Base-by-base conservation (phyloP, 2,329 filamentous ascomycete species). In the Lachnellula occidentalis region DNA sequence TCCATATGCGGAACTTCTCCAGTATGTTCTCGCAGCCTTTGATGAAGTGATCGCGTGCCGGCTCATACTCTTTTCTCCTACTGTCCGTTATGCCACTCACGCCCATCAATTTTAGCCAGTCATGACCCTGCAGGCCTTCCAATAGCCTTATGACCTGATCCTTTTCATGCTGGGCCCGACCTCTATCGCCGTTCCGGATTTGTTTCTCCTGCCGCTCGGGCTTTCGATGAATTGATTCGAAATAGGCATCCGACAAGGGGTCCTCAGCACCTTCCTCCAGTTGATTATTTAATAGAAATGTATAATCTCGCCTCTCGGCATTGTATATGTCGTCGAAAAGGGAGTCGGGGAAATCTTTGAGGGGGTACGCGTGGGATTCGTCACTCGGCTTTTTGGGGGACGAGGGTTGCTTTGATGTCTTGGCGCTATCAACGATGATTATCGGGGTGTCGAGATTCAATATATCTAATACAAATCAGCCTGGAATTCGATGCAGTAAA, bases 41-140 rank as follows among this genome's bases (percentile, higher is more conserved):
- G 64, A 96, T 87, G 68, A 96, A 95, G 69, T 92, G 85, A 57
- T 86, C 80, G 27, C 94, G 82, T 58, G 94, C 94, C 2, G 87
- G 85, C 70, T 96, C 90, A 70, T 90, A 96, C 31, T 86, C 81
- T 70, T 88, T 94, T 72, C 90, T 92, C 66, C 90, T 89, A 21
- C 83, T 84, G 66, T 96, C 92, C 0, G 90, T 95, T 37, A 66
- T 75, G 19, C 82, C 90, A 60, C 85, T 92, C 34, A 97, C 87
- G 24, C 92, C 94, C 84, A 99, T 91, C 4, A 92, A 82, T 58
- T 88, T 86, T 54, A 96, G 77, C 94, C 94, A 99, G 71, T 97
- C 94, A 55, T 88, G 90, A 2, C 92, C 89, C 68, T 90, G 87
- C 1, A 99, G 78, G 17, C 90, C 90, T 51, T 94, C 90, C 6